Evolutionary conservation across 2,329 filamentous ascomycete species (phyloP).

Genomic region (Venturia nashicola): DNA sequence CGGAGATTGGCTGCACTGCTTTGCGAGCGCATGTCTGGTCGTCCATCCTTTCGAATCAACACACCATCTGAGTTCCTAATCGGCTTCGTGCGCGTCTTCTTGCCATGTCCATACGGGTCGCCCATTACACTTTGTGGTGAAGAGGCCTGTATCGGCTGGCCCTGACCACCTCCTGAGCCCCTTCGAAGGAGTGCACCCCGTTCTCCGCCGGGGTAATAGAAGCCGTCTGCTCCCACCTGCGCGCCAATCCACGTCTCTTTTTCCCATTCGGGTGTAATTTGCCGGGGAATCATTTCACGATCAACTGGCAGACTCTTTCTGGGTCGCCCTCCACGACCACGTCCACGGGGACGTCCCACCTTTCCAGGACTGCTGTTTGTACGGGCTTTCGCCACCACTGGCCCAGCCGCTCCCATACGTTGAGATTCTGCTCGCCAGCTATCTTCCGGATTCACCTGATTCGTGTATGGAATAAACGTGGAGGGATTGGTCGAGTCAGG

Average conservation of each 20-base stretch:
- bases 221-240: constrained; percentile 24
- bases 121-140: constrained; percentile 6
- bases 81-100: constrained; percentile 39
- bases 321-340: constrained; percentile 26
- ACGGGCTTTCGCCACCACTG: background rate
- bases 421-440: constrained; percentile 9
- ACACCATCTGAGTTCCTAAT: constrained; percentile 37
- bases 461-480: constrained; percentile 5
- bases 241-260: constrained; percentile 24
- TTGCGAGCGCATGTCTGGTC: constrained; percentile 39
- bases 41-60: constrained; percentile 38
- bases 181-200: constrained; percentile 20
- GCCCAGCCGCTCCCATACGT: background rate
- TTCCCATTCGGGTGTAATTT: constrained; percentile 30
- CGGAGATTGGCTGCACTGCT: constrained; percentile 38
- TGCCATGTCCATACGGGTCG: constrained; percentile 28
- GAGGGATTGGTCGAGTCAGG: constrained; percentile 7
- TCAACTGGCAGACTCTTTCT: constrained; percentile 23
- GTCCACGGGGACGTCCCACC: constrained; percentile 17
- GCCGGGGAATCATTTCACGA: constrained; percentile 13
- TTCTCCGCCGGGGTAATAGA: constrained; percentile 17
- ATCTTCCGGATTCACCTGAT: constrained; percentile 7
- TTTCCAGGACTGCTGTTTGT: background rate
- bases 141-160: constrained; percentile 5
- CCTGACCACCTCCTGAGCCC: constrained; percentile 17